Evolutionary conservation across 1,284 basidiomycete genomes (phyloP), one percentile per base, ranked within the genome.

Genomic region (Puccinia coronata): DNA sequence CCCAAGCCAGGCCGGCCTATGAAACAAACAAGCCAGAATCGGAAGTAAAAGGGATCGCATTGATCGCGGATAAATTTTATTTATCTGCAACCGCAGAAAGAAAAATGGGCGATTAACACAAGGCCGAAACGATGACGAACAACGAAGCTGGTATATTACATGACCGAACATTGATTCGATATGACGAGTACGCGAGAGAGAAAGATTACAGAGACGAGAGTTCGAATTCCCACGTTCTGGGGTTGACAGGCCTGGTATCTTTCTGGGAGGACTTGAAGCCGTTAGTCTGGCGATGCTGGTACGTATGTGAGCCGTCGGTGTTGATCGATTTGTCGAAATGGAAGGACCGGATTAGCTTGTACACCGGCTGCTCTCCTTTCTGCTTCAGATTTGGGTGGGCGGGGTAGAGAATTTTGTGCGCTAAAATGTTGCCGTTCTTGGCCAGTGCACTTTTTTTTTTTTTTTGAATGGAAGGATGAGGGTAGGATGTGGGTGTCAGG

Each of bases 261-360:
- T 72, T 72, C 23, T 36, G 34, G 14, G 49, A 36, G 31, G 87
- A 87, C 76, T 88, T 87, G 84, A 86, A 89, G 0, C 95, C 95
- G 83, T 96, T 92, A 0, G 96, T 98, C 89, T 96, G 92, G 16
- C 93, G 88, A 87, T 98, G 96, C 83, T 92, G 91, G 84, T 98
- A 98, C 0, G 93, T 69, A 41, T 12, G 11, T 16, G 41, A 69
- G 14, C 47, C 41, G 39, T 5, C 28, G 14, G n/a, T 47, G 41
- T 12, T 28, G 20, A 55, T 69, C 3, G 86, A 86, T 36, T 93
- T 89, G 65, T 91, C 88, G 84, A 99, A 99, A 34, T 88, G 89
- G 86, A 96, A 98, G 0, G 93, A 95, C 34, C 94, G 89, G 69
- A 95, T 87, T 5, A 94, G 88, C 2, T 87, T 89, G 85, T 93